Evolutionary conservation across 768 basidiomycete species (phyloP), one percentile per base, ranked within the genome.

Genomic region (Boletus rufocinnamomeus): DNA sequence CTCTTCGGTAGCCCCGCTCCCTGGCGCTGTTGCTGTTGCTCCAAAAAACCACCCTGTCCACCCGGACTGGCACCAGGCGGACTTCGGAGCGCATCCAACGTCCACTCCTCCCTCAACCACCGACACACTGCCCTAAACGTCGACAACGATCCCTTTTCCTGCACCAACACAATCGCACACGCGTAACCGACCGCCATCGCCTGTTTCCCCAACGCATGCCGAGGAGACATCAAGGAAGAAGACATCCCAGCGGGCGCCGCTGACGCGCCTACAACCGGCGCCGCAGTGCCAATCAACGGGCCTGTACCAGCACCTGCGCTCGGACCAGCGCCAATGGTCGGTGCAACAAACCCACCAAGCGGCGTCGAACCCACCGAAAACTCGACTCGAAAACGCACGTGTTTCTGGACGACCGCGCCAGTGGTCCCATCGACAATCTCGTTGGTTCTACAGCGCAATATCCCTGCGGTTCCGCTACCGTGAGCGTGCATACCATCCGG

Each of bases 81-180:
- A 61, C 69, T 57, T 57, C 71, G 32, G 1, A 69, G 71, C 66
- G 64, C 63, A 27, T 80, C 80, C 60, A 81, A 64, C 37, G 74
- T 77, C 84, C 92, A 94, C 61, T 84, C 82, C 41, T 86, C 84
- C 67, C 86, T 83, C 63, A 95, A 71, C 62, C 83, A 82, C 67
- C 83, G 83, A 78, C 88, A 91, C 13, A 94, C 79, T 6, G 80
- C 76, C 72, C 86, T 88, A 78, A 97, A 96, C 47, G 90, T 87
- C 54, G 92, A 88, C 68, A 89, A 81, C 7, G 93, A 91, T 27
- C 95, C 95, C 73, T 94, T 97, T 78, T 97, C 95, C 62, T 91
- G 87, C 25, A 91, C 82, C 64, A 98, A 76, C 54, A 86, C 85
- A 60, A 95, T 82, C 44, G 84, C 85, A 44, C 89, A 90, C 55